A percentile compares a stretch with the other conserved stretches of the same genome.
Evolutionary conservation across 2,329 filamentous ascomycete genomes (phyloP).

Genomic region (Pseudogymnoascus sp.): DNA sequence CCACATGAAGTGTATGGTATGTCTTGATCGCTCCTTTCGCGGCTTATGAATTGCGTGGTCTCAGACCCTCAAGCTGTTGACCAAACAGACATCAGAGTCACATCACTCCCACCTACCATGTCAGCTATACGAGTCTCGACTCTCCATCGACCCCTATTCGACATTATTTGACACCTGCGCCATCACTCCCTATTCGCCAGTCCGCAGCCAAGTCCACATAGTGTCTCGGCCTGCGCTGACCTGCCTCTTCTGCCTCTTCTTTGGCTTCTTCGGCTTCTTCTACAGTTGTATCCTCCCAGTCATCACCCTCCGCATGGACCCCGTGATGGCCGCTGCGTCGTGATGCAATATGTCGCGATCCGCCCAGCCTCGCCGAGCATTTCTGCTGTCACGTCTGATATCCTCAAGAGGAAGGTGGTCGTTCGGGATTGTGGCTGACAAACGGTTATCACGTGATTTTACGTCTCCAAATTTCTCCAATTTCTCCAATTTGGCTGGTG

Average conservation of each 20-base stretch:
- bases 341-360: slow-evolving; percentile 7
- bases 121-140: not conserved
- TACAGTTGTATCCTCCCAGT: not conserved
- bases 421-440: slow-evolving; percentile 6
- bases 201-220: not conserved
- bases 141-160: not conserved
- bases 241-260: not conserved
- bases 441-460: not conserved
- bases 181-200: not conserved
- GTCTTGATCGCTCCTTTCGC: not conserved
- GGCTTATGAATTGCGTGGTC: not conserved
- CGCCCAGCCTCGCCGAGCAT: slow-evolving; percentile 1
- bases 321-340: not conserved
- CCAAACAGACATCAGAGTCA: not conserved
- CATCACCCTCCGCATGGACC: not conserved
- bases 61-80: not conserved
- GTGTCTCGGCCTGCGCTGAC: not conserved
- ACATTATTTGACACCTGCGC: not conserved
- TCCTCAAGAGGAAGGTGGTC: not conserved
- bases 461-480: not conserved
- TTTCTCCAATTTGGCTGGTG: slow-evolving; percentile 4
- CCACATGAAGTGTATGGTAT: not conserved
- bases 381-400: not conserved
- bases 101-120: not conserved
- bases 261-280: not conserved